Percentiles rank a stretch among this genome's conserved stretches.
Evolutionary conservation across 2,329 filamentous ascomycete genomes (phyloP).

Genomic region (Pyricularia sp.): DNA sequence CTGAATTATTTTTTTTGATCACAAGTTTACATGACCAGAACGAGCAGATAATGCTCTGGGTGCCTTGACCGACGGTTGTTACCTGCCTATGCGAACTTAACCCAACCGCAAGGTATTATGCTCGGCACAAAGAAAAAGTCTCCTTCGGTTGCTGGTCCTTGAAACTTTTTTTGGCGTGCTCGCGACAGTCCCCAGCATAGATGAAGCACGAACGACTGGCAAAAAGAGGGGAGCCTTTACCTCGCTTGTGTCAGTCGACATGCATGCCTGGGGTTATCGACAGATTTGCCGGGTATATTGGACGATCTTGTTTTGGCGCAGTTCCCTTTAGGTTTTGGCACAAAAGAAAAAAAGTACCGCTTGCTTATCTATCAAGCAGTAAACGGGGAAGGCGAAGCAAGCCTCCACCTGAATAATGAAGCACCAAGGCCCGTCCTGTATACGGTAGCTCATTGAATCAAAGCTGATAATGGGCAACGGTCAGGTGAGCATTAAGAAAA

Average conservation of each 20-base stretch:
- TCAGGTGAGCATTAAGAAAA: neutral
- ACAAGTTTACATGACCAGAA: neutral
- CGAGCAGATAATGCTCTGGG: neutral
- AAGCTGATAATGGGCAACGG: neutral
- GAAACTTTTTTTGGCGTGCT: slow-evolving; percentile 1
- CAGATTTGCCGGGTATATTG: neutral
- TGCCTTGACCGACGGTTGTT: neutral
- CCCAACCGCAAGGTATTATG: neutral
- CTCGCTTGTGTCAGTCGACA: neutral
- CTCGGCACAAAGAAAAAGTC: neutral
- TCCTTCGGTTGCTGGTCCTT: neutral
- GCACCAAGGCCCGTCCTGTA: too few species aligned
- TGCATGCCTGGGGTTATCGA: neutral
- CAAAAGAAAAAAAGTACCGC: neutral
- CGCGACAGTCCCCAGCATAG: neutral
- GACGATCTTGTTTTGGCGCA: neutral
- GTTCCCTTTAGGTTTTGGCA: neutral
- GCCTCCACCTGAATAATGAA: too few species aligned
- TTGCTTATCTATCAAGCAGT: too few species aligned
- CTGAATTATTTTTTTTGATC: neutral
- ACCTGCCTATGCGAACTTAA: neutral
- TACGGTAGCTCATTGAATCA: neutral
- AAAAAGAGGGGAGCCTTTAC: neutral
- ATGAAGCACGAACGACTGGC: neutral
- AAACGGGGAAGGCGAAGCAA: too few species aligned